A percentile compares a stretch with the other conserved stretches of the same genome.
Evolutionary conservation across 2,329 filamentous ascomycete species (phyloP).

Genomic region (Fusarium tricinctum): DNA sequence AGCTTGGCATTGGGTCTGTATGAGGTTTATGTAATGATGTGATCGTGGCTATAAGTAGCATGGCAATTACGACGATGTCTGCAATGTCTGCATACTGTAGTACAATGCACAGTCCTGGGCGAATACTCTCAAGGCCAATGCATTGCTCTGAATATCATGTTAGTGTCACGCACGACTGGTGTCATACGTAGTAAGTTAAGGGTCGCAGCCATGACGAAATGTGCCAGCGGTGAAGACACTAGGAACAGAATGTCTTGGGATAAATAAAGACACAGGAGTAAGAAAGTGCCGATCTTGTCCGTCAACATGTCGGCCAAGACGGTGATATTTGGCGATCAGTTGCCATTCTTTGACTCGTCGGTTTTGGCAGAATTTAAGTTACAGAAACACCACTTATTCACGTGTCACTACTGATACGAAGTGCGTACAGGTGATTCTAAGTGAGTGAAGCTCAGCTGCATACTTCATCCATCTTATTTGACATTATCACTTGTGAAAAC

Average conservation of each 20-base stretch:
- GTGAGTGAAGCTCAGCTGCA: background rate
- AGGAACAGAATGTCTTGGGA: conserved; percentile 16
- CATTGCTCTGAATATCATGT: background rate
- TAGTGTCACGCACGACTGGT: conserved; percentile 18
- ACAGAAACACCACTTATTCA: conserved; percentile 18
- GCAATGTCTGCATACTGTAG: background rate
- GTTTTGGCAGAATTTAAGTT: conserved; percentile 1
- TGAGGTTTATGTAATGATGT: background rate
- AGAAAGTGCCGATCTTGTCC: conserved; percentile 31
- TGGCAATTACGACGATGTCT: background rate
- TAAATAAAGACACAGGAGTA: conserved; percentile 24
- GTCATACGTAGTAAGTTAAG: conserved; percentile 16
- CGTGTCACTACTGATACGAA: background rate
- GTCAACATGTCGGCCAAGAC: conserved; percentile 28
- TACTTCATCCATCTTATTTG: background rate
- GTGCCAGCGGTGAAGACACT: conserved; percentile 36
- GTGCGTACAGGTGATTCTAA: background rate
- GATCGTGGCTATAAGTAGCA: background rate
- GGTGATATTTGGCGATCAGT: conserved; percentile 35
- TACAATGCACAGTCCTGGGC: conserved; percentile 2
- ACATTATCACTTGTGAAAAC: conserved; percentile 19
- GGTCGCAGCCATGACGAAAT: conserved; percentile 36
- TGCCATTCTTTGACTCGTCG: conserved; percentile 16
- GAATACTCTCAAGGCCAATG: conserved; percentile 1
- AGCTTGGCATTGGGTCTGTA: background rate